These are phyloP conservation scores for Pseudogymnoascus sp. DNA, from an alignment of 2,329 filamentous ascomycete species.

Conservation along the genomic window DNA sequence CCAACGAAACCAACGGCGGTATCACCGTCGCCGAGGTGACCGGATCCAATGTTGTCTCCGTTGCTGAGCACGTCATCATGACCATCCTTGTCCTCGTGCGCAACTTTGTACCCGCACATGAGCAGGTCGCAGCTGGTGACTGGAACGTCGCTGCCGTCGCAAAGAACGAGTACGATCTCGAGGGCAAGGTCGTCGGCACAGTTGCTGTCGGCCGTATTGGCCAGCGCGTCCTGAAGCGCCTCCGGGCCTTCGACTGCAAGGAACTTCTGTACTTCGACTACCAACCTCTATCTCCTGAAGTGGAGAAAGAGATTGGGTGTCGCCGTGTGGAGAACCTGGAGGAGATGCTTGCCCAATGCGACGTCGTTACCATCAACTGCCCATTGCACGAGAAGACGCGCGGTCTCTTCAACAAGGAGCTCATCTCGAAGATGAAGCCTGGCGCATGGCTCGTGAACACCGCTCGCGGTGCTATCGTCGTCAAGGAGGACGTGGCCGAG, in stretches of 20 bases:
- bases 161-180: slow-evolving; percentile 97
- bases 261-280: slow-evolving; percentile 99
- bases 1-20: slow-evolving; percentile 97
- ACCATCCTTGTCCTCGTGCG: slow-evolving; percentile 92
- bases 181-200: slow-evolving; percentile 95
- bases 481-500: slow-evolving; percentile 95
- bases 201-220: slow-evolving; percentile 96
- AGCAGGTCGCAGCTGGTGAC: slow-evolving; percentile 79
- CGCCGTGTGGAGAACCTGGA: slow-evolving; percentile 81
- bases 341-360: slow-evolving; percentile 90
- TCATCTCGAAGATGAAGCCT: slow-evolving; percentile 97
- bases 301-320: slow-evolving; percentile 93
- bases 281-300: slow-evolving; percentile 80
- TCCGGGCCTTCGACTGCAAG: slow-evolving; percentile 99
- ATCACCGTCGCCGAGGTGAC: slow-evolving; percentile 97
- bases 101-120: slow-evolving; percentile 97
- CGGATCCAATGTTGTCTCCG: slow-evolving; percentile 95
- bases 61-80: slow-evolving; percentile 99
- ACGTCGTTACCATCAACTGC: slow-evolving; percentile 99
- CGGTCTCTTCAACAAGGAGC: slow-evolving; percentile 96
- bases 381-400: slow-evolving; percentile 96
- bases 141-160: slow-evolving; percentile 95
- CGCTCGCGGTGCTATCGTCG: slow-evolving; percentile 94
- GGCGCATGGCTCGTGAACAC: slow-evolving; percentile 98
- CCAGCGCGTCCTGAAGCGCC: slow-evolving; percentile 90